phyloP scores from a whole-genome alignment of 306 rosid genomes.

The Myrica gale region DNA sequence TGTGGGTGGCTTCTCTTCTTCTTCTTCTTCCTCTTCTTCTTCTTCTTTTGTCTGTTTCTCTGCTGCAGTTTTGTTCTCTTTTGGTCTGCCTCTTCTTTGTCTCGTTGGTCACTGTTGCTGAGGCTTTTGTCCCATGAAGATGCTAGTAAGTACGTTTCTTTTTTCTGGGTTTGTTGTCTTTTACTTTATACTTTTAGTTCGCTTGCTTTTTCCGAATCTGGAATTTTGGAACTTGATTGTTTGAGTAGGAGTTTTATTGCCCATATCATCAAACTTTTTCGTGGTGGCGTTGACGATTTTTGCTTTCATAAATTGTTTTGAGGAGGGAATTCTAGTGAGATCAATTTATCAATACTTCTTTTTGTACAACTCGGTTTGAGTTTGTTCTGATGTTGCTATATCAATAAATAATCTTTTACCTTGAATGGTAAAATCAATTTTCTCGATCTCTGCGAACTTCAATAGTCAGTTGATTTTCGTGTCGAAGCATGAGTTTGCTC shows the following conservation, averaged over 20 bases:
- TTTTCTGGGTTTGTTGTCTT: conserved; percentile 27
- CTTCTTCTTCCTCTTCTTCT: conserved; percentile 16
- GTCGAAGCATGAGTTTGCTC: neutral
- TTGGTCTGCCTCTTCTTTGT: conserved; percentile 36
- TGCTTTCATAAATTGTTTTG: conserved; percentile 6
- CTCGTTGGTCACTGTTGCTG: conserved; percentile 48
- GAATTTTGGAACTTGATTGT: conserved; percentile 27
- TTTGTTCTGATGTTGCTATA: neutral
- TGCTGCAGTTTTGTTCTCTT: conserved; percentile 14
- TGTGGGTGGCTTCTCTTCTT: conserved; percentile 29
- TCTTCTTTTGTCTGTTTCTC: conserved; percentile 18
- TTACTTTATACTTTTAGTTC: neutral
- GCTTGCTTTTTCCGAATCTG: neutral
- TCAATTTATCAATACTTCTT: neutral
- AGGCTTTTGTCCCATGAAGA: conserved; percentile 70
- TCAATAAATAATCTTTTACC: neutral
- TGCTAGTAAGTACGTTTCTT: conserved; percentile 98
- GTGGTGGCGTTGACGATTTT: conserved; percentile 13
- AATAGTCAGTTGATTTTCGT: neutral
- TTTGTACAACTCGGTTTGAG: neutral
- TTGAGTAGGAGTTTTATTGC: neutral
- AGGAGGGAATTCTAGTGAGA: neutral
- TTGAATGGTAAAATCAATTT: conserved; percentile 17
- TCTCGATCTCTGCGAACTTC: conserved; percentile 22
- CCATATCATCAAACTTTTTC: neutral